Base-by-base conservation (phyloP, 2,329 filamentous ascomycete genomes). In the Zasmidium citrigriseum region DNA sequence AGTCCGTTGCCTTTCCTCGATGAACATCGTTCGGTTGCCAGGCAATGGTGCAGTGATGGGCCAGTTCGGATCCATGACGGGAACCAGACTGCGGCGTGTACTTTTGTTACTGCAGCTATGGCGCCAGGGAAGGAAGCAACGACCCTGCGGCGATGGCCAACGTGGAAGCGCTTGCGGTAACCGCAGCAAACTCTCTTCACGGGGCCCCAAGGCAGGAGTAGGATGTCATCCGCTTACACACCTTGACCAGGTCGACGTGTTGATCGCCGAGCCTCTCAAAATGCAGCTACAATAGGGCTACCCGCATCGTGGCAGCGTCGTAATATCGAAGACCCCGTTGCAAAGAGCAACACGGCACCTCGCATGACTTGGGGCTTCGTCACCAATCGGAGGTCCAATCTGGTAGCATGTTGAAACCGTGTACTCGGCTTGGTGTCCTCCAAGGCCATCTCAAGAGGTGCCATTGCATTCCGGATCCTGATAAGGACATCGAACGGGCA, bases 281-380 rank as follows among this genome's bases (percentile, higher is more conserved):
- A 10, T 29, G 27, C 16, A 18, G 25, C 29, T 27, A 38, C 25
- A 52, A 52, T 22, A 52, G 27, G 29, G 4, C 23, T 18, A 21
- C 49, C n/a, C 12, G 7, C 25, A 34, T 34, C 49, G 25, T 14
- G 27, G 24, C 27, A 25, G 18, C 20, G 49, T 11, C 25, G 5
- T 41, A 41, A 41, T n/a, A 41, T 34, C 22, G 49, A n/a, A 21
- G 1, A 20, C n/a, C 20, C 2, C 20, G 41, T 54, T 46, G 52
- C 29, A n/a, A 46, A 21, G 41, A 41, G 22, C 52, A 27, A 54
- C 52, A 54, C 52, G 52, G 49, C 49, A 20, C 41, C n/a, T 16
- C 24, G 52, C 34, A 47, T 54, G 27, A 21, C 7, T n/a, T 41
- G 34, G 4, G 12, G 4, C 34, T 16, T 25, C 16, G 14, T 2